Evolutionary conservation across 2,329 filamentous ascomycete genomes (phyloP), one percentile per base, ranked within the genome.

Genomic region (Pezizomycotina sp.): DNA sequence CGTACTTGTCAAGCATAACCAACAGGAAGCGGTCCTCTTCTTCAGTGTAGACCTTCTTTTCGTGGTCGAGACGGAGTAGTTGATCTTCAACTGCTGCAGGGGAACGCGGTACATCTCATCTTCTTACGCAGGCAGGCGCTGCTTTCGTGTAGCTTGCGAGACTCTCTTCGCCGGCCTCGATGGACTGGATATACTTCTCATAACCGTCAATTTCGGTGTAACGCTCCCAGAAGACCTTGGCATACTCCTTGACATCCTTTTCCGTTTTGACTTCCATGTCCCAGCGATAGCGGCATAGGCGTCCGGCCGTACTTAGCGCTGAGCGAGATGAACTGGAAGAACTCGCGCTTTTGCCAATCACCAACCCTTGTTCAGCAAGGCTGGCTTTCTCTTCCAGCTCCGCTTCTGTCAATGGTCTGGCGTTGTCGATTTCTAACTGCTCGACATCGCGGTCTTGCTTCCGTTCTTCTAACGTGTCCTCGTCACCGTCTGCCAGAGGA

Each of bases 11-110:
- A 4, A 98, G 67, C 60, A 93, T 77, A 31, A 98, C 86, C 21
- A 98, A 67, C 34, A 98, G 60, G 60, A 98, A 98, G 3, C 89
- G 73, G 55, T 98, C 89, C 57, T 98, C 89, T 55, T 98, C 89
- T 56, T 98, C 91, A 0, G 84, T 95, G 56, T 98, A 98, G 1
- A 98, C 84, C 63, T 98, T 98, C 64, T 98, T 98, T 98, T 98
- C 6, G 91, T 98, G 2, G 89, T 98, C 5, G 83, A 92, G 18
- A 98, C 89, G 0, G 84, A 92, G 60, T 98, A 98, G 61, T 92
- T 95, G 63, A 98, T 83, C 65, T 92, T 92, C 53, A 98, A 73
- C 59, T 98, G 89, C 58, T 98, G 89, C 10, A 98, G 68, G 15
- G 89, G 91, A 31, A 95, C 86, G n/a, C 89, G 78, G 56, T 92